Evolutionary conservation across 441 rosid species (phyloP).

Genomic region (Monsonia emarginata): DNA sequence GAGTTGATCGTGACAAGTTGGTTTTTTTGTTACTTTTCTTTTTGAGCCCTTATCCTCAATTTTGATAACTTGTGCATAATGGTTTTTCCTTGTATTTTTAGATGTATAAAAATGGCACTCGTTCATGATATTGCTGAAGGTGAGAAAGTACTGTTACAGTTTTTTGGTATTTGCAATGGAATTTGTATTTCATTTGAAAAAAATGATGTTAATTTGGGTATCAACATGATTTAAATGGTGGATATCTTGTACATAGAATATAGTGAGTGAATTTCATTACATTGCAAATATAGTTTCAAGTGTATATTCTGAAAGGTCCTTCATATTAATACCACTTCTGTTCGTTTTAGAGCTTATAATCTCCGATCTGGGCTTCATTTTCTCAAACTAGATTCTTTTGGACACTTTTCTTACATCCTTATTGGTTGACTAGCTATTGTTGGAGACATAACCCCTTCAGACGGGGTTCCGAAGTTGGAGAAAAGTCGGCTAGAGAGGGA

Average conservation of each 20-base stretch:
- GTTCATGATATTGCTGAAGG: constrained; percentile 97
- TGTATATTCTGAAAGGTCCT: neutral
- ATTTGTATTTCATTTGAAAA: neutral
- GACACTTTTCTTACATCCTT: constrained; percentile 1
- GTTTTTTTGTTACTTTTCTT: constrained; percentile 9
- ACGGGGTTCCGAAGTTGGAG: constrained; percentile 73
- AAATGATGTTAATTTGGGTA: neutral
- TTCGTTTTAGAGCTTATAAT: neutral
- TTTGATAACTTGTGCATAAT: neutral
- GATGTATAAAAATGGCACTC: constrained; percentile 87
- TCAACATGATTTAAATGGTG: neutral
- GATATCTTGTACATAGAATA: neutral
- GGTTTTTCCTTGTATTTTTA: constrained; percentile 23
- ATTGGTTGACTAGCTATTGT: constrained; percentile 64
- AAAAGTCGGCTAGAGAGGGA: constrained; percentile 69
- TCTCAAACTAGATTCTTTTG: neutral
- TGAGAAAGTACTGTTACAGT: constrained; percentile 14
- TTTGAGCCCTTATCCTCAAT: neutral
- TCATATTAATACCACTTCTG: neutral
- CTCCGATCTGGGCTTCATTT: neutral
- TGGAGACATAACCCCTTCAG: constrained; percentile 83
- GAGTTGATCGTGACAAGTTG: constrained; percentile 76
- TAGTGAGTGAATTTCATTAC: neutral
- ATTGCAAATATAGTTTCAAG: neutral
- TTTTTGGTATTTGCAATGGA: neutral